A percentile compares a stretch with the other conserved stretches of the same genome.
Evolutionary conservation across 495 filamentous ascomycete species (phyloP).

Genomic region (Corynascus novoguineensis): DNA sequence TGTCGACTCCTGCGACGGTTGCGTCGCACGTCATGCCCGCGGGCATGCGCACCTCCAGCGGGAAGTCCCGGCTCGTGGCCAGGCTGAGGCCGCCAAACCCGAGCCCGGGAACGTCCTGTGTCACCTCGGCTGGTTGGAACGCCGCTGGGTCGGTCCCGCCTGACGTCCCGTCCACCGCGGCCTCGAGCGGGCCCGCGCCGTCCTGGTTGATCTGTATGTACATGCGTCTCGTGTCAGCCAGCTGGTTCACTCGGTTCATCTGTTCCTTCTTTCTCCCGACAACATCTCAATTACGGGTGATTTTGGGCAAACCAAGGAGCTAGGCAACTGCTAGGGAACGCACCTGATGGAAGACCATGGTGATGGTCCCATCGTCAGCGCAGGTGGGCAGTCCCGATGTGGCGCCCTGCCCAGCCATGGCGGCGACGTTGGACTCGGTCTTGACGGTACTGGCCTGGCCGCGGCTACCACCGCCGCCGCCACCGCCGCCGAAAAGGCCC

Average conservation of each 20-base stretch:
- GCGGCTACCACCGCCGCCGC: constrained; percentile 12
- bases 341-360: constrained; percentile 43
- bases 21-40: constrained; percentile 56
- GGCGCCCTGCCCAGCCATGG: constrained; percentile 39
- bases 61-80: constrained; percentile 50
- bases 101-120: constrained; percentile 53
- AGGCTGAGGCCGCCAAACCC: constrained; percentile 45
- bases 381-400: constrained; percentile 47
- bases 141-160: constrained; percentile 49
- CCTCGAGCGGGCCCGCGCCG: constrained; percentile 45
- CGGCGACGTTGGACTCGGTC: constrained; percentile 40
- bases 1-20: constrained; percentile 44
- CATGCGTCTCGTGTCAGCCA: constrained; percentile 15
- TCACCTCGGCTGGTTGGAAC: constrained; percentile 51
- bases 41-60: constrained; percentile 54
- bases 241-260: neutral
- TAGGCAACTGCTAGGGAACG: no score
- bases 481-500: constrained; percentile 19
- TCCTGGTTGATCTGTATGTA: constrained; percentile 48
- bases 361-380: constrained; percentile 49
- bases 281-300: no score
- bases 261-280: no score
- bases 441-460: constrained; percentile 29
- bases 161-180: constrained; percentile 49
- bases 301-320: no score